Base-by-base conservation (phyloP, 2,329 filamentous ascomycete genomes). In the Penicillium palitans region DNA sequence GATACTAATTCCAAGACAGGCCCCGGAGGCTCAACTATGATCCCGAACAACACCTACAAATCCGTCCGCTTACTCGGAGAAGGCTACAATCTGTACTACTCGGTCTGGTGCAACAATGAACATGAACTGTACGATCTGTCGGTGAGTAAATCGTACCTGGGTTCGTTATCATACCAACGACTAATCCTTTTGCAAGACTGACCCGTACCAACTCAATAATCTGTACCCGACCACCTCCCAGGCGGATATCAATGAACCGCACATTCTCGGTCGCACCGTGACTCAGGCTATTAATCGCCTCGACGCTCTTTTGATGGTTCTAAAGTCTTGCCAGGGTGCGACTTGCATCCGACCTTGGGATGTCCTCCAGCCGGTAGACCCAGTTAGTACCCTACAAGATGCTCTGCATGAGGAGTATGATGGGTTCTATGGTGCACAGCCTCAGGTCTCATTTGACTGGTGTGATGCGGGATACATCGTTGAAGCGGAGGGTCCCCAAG, bases 61-160 rank as follows among this genome's bases (percentile, higher is more conserved):
- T 74, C 74, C 0, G 61, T 74, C 10, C 70, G 76, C 4, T 58
- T 78, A 8, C 56, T 77, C 6, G 70, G 72, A 3, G 57, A 72
- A 0, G 67, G 62, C 1, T 77, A 77, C 35, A 72, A 74, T 33
- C 58, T 78, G 2, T 77, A 76, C 55, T 78, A 78, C 58, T 72
- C 73, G 0, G 74, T 78, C 4, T 78, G 74, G 73, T 78, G 76
- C 59, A 75, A 61, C 42, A 72, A 72, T 19, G 75, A 77, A 57
- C 75, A 78, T 48, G 73, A 78, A 40, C 61, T 78, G 0, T 78
- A 78, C 39, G 73, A 78, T 55, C 62, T 77, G 4, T 68, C 60
- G 19, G 72, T 75, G 58, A 52, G 66, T 53, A 44, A 10, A 15
- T 3, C 10, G 9, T 17, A 27, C 27, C 10, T 4, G 19, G 10